Base-by-base conservation (phyloP, 163 green algal species). In the Chlorella variabilis region DNA sequence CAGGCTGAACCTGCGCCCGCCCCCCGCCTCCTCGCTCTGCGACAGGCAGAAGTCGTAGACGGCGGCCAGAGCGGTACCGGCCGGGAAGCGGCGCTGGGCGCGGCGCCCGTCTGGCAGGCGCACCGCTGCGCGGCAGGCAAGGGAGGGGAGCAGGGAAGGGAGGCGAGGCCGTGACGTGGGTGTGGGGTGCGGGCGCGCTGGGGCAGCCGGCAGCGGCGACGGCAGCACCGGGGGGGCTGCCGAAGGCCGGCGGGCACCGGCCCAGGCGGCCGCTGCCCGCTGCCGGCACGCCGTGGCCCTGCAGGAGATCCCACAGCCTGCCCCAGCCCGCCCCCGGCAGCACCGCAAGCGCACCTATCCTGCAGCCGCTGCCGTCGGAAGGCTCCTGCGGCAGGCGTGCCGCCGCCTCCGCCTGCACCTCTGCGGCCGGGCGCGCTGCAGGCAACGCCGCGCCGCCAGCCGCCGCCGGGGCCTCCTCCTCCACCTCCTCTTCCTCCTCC, bases 101-200 rank as follows among this genome's bases (percentile, higher is more conserved):
- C 91, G 82, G 13, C 8, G 29, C 18, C 91, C 91, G 77, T 95
- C 88, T 11, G 91, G 91, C 59, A 94, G 81, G 27, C 92, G 87
- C 31, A 95, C 82, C 2, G 86, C 91, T 86, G 78, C 73, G 54
- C 0, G 42, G 3, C 0, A 69, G 18, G 34, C 18, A 62, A 54
- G n/a, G 45, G 36, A 17, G 20, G n/a, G n/a, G n/a, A 58, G 11
- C 45, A 49, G 48, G 3, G 29, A 27, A 39, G 61, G 29, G 18
- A 27, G 29, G 9, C 3, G 61, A 17, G 4, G 9, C 11, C 3
- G 31, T 29, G 18, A 4, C n/a, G n/a, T n/a, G n/a, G n/a, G n/a
- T n/a, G n/a, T n/a, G n/a, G n/a, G n/a, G n/a, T n/a, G n/a, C n/a
- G n/a, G n/a, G n/a, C n/a, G n/a, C n/a, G n/a, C n/a, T n/a, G n/a